These are phyloP conservation scores for Cutaneotrichosporon mucoides DNA, from an alignment of 1,284 basidiomycete genomes.

Conservation along the genomic window DNA sequence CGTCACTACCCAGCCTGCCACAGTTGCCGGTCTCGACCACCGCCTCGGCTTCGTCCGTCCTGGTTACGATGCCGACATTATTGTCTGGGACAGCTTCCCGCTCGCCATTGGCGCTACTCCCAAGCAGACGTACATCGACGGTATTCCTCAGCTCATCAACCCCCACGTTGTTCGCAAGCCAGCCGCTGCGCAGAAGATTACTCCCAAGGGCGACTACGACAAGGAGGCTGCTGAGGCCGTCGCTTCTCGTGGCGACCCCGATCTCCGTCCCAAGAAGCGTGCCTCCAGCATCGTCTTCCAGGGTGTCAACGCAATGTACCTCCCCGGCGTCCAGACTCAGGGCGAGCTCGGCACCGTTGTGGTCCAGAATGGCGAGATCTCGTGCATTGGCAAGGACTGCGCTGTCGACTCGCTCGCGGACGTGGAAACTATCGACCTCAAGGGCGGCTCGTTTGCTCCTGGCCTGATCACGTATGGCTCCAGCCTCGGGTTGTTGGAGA, in stretches of 20 bases:
- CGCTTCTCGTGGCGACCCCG: constrained; percentile 44
- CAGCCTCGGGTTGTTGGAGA: constrained; percentile 49
- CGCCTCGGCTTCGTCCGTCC: constrained; percentile 68
- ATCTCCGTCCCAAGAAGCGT: constrained; percentile 34
- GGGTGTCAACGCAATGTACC: constrained; percentile 39
- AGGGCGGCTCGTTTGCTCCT: constrained; percentile 49
- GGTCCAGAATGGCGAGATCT: constrained; percentile 46
- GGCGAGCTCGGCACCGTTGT: constrained; percentile 22
- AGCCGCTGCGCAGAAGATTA: constrained; percentile 38
- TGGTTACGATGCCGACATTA: constrained; percentile 62
- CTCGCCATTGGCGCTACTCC: constrained; percentile 61
- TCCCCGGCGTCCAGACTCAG: constrained; percentile 8
- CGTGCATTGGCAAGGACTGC: constrained; percentile 39
- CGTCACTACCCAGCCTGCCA: constrained; percentile 74
- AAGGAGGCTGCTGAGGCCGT: constrained; percentile 41
- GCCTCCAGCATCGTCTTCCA: constrained; percentile 43
- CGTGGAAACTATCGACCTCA: constrained; percentile 43
- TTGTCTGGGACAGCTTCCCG: constrained; percentile 85
- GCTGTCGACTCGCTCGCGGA: constrained; percentile 13
- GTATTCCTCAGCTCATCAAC: constrained; percentile 50
- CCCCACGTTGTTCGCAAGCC: constrained; percentile 41
- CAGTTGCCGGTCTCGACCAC: constrained; percentile 71
- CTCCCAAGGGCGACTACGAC: constrained; percentile 35
- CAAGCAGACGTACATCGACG: constrained; percentile 60
- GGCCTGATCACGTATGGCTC: constrained; percentile 49